phyloP scores from a whole-genome alignment of 192 early-diverging fungal species.

The Dissophora globulifera region DNA sequence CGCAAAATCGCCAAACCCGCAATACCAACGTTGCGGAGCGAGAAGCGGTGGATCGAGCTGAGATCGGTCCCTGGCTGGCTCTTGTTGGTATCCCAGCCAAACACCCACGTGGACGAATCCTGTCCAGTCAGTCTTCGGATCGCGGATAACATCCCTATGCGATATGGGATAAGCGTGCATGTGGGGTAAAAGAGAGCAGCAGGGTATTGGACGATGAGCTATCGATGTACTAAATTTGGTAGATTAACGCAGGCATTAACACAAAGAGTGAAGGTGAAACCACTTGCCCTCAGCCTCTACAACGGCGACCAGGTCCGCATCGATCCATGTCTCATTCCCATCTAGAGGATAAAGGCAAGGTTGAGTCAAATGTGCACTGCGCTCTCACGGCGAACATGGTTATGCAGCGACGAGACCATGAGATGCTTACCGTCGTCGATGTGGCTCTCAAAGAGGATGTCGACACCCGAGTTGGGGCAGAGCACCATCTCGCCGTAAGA shows the following conservation, averaged over 20 bases:
- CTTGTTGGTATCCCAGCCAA: slow-evolving; percentile 41
- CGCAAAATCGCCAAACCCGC: slow-evolving; percentile 42
- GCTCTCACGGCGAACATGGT: too few relatives aligned
- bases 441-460: slow-evolving; percentile 45
- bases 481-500: slow-evolving; percentile 50
- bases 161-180: not conserved
- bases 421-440: slow-evolving; percentile 48
- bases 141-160: slow-evolving; percentile 47
- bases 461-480: slow-evolving; percentile 36
- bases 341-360: slow-evolving; percentile 18
- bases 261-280: too few relatives aligned
- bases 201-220: not conserved
- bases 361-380: too few relatives aligned
- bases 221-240: too few relatives aligned
- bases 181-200: not conserved
- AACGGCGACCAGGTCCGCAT: slow-evolving; percentile 35
- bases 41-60: slow-evolving; percentile 47
- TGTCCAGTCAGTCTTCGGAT: slow-evolving; percentile 36
- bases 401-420: too few relatives aligned
- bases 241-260: too few relatives aligned
- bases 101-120: slow-evolving; percentile 42
- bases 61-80: slow-evolving; percentile 43
- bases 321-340: slow-evolving; percentile 35
- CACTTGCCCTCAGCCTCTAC: slow-evolving; percentile 42
- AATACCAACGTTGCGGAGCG: slow-evolving; percentile 43